These are phyloP conservation scores for Solanum dulcamara DNA, from an alignment of 257 asterid species.

Conservation along the genomic window DNA sequence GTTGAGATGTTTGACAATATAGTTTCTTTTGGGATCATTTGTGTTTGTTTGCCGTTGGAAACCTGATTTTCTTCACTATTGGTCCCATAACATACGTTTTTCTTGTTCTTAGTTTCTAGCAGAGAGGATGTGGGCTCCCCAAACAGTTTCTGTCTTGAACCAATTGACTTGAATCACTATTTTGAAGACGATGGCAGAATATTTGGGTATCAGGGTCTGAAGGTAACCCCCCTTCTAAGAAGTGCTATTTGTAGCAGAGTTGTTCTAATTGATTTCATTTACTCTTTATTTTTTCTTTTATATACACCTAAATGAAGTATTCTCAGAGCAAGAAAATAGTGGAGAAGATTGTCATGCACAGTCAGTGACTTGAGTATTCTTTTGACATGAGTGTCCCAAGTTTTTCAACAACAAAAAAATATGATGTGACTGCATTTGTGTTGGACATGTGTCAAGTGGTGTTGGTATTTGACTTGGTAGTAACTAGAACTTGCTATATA, in stretches of 20 bases:
- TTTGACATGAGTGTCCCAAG: neutral
- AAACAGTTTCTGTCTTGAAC: constrained; percentile 43
- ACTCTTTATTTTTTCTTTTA: neutral
- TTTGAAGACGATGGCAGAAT: constrained; percentile 76
- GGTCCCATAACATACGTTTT: neutral
- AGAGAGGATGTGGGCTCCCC: constrained; percentile 67
- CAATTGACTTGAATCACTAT: constrained; percentile 65
- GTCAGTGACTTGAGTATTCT: neutral
- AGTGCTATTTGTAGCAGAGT: neutral
- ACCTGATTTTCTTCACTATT: neutral
- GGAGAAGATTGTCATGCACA: neutral
- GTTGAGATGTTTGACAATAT: neutral
- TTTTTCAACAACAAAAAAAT: neutral
- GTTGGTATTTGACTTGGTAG: neutral
- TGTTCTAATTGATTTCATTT: neutral
- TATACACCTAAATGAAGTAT: neutral
- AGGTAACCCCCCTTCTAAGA: constrained; percentile 30
- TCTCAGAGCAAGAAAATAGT: neutral
- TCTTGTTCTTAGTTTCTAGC: constrained; percentile 38
- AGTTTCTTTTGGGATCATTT: neutral
- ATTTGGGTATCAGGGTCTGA: constrained; percentile 69
- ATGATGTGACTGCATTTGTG: neutral
- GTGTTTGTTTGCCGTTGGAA: neutral
- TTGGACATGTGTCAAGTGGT: neutral
- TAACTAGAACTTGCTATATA: neutral